Percentiles rank a stretch among this genome's conserved stretches.
These are phyloP conservation scores for Acrocalymma vagum DNA, from an alignment of 2,329 filamentous ascomycete genomes.

Conservation along the genomic window DNA sequence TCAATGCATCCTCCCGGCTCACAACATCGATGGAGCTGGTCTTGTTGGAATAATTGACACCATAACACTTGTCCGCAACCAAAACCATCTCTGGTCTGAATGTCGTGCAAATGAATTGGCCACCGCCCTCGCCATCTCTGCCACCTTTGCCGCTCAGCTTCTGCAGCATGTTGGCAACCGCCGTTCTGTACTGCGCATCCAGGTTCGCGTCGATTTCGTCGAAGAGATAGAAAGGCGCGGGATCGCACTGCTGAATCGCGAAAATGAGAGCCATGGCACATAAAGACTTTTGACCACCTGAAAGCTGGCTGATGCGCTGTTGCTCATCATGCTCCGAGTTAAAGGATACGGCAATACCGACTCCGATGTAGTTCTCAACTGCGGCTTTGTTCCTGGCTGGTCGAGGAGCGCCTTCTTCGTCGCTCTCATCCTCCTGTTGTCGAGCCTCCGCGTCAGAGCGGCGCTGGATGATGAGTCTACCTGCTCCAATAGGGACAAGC, in stretches of 20 bases:
- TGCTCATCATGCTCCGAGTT: slow-evolving; percentile 99
- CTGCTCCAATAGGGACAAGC: slow-evolving; percentile 91
- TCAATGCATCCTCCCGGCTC: slow-evolving; percentile 83
- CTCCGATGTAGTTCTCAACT: slow-evolving; percentile 97
- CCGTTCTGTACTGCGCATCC: slow-evolving; percentile 96
- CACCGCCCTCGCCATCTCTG: slow-evolving; percentile 57
- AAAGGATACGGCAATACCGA: slow-evolving; percentile 97
- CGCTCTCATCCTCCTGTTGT: slow-evolving; percentile 65
- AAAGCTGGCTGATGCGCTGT: slow-evolving; percentile 96
- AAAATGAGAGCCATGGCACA: slow-evolving; percentile 98
- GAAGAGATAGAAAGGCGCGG: slow-evolving; percentile 98
- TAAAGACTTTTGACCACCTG: slow-evolving; percentile 96
- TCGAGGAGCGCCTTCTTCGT: slow-evolving; percentile 45
- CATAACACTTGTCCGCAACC: slow-evolving; percentile 97
- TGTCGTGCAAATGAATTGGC: slow-evolving; percentile 97
- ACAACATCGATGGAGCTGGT: slow-evolving; percentile 94
- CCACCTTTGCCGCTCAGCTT: slow-evolving; percentile 53
- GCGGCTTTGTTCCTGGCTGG: slow-evolving; percentile 23
- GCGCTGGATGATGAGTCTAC: slow-evolving; percentile 90
- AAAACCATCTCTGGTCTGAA: slow-evolving; percentile 96
- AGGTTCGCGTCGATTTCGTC: slow-evolving; percentile 99
- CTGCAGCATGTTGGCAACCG: slow-evolving; percentile 88
- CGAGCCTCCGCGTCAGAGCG: slow-evolving; percentile 80
- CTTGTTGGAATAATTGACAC: slow-evolving; percentile 90
- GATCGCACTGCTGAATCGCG: slow-evolving; percentile 97